Evolutionary conservation across 495 filamentous ascomycete species (phyloP).

Genomic region (Aspergillus carlsbadensis): DNA sequence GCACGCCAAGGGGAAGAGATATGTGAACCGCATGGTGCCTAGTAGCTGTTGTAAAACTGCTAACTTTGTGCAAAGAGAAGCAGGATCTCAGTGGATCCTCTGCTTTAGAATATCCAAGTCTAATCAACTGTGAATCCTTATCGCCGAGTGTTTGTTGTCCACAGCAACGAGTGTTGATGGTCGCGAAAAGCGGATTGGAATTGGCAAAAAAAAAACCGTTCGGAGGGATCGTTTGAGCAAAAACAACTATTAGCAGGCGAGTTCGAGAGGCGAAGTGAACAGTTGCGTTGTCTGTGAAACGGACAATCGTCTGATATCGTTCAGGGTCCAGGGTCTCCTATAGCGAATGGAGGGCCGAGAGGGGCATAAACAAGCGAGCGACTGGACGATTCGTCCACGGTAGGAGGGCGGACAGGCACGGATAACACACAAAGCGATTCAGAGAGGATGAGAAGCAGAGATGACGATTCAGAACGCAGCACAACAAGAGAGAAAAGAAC

Average conservation of each 20-base stretch:
- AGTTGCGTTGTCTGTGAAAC: constrained; percentile 19
- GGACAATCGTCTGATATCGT: constrained; percentile 20
- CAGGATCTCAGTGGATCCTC: constrained; percentile 2
- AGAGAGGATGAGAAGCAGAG: constrained; percentile 12
- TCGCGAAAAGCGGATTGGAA: not conserved
- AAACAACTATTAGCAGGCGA: not conserved
- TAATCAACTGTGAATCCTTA: not conserved
- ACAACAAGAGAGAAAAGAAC: constrained; percentile 6
- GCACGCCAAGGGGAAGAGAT: constrained; percentile 31
- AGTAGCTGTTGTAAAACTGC: not conserved
- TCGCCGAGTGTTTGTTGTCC: not conserved
- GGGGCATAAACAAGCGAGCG: constrained; percentile 29
- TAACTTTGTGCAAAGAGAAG: not conserved
- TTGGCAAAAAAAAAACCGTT: not conserved
- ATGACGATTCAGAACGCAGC: constrained; percentile 22
- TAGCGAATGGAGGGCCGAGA: constrained; percentile 4
- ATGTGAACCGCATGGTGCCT: constrained; percentile 35
- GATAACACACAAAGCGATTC: constrained; percentile 7
- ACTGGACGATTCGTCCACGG: constrained; percentile 9
- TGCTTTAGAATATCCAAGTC: not conserved
- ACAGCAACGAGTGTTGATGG: constrained; percentile 9
- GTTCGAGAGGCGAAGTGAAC: not conserved
- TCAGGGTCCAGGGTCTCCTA: constrained; percentile 14
- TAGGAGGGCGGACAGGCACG: not conserved
- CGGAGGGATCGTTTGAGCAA: not conserved